phyloP scores from a whole-genome alignment of 805 yeast species.

The Cyberlindnera petersonii region DNA sequence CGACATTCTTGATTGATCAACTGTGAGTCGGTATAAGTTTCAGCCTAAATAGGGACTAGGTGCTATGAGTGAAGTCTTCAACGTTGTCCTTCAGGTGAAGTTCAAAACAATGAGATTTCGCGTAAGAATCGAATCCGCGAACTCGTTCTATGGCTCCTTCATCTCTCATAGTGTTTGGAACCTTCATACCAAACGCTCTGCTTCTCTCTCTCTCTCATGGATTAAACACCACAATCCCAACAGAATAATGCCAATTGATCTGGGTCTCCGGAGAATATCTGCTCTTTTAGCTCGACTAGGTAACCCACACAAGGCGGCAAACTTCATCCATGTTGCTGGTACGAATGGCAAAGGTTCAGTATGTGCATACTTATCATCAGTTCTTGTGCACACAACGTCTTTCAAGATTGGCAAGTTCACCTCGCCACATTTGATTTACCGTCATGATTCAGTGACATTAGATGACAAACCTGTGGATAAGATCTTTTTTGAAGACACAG shows the following conservation, averaged over 20 bases:
- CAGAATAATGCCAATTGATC: slow-evolving; percentile 38
- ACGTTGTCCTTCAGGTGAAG: no score
- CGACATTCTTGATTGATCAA: slow-evolving; percentile 22
- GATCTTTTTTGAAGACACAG: slow-evolving; percentile 42
- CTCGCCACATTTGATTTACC: slow-evolving; percentile 75
- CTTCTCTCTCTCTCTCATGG: neutral
- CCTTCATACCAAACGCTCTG: neutral
- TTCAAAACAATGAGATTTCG: neutral
- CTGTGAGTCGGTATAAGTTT: no score
- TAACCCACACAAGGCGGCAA: slow-evolving; percentile 61
- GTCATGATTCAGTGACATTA: slow-evolving; percentile 73
- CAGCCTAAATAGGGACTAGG: neutral
- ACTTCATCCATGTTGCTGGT: slow-evolving; percentile 89
- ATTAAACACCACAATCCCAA: neutral
- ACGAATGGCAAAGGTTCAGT: slow-evolving; percentile 97
- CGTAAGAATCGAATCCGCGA: neutral
- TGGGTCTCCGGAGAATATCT: slow-evolving; percentile 52
- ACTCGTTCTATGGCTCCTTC: neutral
- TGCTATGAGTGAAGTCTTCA: neutral
- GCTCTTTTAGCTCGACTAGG: slow-evolving; percentile 49
- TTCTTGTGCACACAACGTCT: slow-evolving; percentile 42
- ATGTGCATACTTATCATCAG: slow-evolving; percentile 72
- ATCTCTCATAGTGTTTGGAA: no score
- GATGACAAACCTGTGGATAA: slow-evolving; percentile 53
- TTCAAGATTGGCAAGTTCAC: slow-evolving; percentile 74